phyloP scores from a whole-genome alignment of 305 asterid genomes.

The Caryopteris hybrid region DNA sequence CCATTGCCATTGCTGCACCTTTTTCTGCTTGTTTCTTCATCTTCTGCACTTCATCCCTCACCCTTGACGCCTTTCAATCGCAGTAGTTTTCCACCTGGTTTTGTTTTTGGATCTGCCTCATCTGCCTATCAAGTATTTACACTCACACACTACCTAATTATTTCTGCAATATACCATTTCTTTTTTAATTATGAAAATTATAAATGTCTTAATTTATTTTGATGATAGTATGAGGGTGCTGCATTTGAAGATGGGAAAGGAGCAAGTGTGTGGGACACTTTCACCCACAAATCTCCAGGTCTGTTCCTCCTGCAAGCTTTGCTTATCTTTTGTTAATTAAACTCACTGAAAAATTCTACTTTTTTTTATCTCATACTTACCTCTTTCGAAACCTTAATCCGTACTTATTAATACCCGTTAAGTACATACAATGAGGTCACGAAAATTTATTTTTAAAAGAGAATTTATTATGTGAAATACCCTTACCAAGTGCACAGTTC shows the following conservation, averaged over 20 bases:
- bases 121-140: neutral
- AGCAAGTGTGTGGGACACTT: constrained; percentile 53
- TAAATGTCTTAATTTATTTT: neutral
- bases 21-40: neutral
- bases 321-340: no score
- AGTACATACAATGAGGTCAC: no score
- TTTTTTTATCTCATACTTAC: no score
- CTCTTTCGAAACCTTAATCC: no score
- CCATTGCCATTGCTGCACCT: neutral
- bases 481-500: no score
- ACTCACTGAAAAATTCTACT: no score
- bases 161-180: neutral
- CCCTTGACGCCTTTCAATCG: neutral
- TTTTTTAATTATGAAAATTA: neutral
- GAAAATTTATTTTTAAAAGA: no score
- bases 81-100: neutral
- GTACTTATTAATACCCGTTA: no score
- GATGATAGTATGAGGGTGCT: constrained; percentile 42
- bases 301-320: no score
- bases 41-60: neutral
- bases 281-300: constrained; percentile 35
- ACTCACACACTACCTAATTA: no score
- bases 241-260: constrained; percentile 44
- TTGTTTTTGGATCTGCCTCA: neutral
- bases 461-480: no score